Percentiles rank a stretch among this genome's conserved stretches.
phyloP scores from a whole-genome alignment of 352 stramenopile genomes.

The Globisporangium camurandrum region DNA sequence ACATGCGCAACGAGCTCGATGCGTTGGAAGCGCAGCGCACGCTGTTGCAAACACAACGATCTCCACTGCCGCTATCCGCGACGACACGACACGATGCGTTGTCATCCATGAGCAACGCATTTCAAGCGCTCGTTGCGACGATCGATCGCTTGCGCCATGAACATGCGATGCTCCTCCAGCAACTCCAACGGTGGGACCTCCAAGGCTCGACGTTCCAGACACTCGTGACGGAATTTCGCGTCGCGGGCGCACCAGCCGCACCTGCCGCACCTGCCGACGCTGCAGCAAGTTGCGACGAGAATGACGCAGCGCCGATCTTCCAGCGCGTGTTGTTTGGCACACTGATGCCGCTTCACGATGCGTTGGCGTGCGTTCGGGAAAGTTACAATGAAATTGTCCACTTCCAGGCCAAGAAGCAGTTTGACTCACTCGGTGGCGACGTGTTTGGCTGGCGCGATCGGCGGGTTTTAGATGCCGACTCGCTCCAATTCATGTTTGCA shows the following conservation, averaged over 20 bases:
- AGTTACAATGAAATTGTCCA: conserved; percentile 62
- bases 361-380: conserved; percentile 36
- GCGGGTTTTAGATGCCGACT: conserved; percentile 24
- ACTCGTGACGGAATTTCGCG: conserved; percentile 30
- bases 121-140: conserved; percentile 26
- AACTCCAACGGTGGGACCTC: conserved; percentile 33
- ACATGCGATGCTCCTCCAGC: conserved; percentile 24
- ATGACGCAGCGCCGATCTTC: conserved; percentile 29
- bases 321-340: conserved; percentile 37
- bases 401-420: conserved; percentile 30
- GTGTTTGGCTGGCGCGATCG: conserved; percentile 50
- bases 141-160: conserved; percentile 42
- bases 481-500: conserved; percentile 56
- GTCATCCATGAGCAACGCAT: conserved; percentile 11
- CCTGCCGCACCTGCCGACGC: no score
- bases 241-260: neutral
- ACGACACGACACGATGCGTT: neutral
- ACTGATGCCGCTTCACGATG: conserved; percentile 27
- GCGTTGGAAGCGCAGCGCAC: conserved; percentile 35
- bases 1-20: conserved; percentile 41
- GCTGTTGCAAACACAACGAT: conserved; percentile 19
- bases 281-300: neutral
- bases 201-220: conserved; percentile 56
- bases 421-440: conserved; percentile 33
- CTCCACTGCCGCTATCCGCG: neutral